phyloP scores from a whole-genome alignment of 2,329 filamentous ascomycete genomes.

The Alternaria atra region DNA sequence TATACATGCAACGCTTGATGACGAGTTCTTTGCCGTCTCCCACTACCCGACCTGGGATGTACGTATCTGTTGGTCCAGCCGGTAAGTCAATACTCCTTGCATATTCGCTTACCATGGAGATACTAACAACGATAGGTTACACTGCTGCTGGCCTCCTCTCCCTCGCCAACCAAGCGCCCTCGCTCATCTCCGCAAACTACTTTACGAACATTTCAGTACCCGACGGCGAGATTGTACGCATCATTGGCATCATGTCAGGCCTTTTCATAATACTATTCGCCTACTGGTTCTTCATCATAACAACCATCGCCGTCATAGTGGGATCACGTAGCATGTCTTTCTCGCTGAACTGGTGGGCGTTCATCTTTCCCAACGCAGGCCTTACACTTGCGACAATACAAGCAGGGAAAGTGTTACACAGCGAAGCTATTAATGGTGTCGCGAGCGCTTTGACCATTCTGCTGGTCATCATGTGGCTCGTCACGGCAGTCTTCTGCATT shows the following conservation, averaged over 20 bases:
- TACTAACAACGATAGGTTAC: conserved; percentile 62
- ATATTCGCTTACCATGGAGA: conserved; percentile 62
- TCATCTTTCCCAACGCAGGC: conserved; percentile 72
- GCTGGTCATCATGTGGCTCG: conserved; percentile 64
- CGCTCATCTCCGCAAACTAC: conserved; percentile 45
- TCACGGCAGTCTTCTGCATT: conserved; percentile 60
- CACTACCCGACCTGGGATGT: conserved; percentile 59
- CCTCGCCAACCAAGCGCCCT: conserved; percentile 54
- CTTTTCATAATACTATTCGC: conserved; percentile 60
- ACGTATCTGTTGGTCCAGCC: conserved; percentile 59
- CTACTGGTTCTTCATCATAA: conserved; percentile 62
- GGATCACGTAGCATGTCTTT: conserved; percentile 53
- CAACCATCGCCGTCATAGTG: conserved; percentile 50
- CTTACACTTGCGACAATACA: conserved; percentile 68
- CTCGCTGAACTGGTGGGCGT: conserved; percentile 62
- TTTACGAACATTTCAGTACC: conserved; percentile 42
- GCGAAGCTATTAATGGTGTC: conserved; percentile 62
- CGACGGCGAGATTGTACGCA: conserved; percentile 51
- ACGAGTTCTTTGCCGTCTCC: conserved; percentile 61
- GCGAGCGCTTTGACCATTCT: conserved; percentile 65
- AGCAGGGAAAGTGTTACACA: conserved; percentile 63
- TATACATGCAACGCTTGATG: conserved; percentile 75
- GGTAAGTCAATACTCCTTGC: conserved; percentile 54
- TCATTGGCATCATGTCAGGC: conserved; percentile 56
- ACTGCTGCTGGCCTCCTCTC: conserved; percentile 55